Conservation (phyloP, 345 rosid species). For the Brassica rapa region DNA sequence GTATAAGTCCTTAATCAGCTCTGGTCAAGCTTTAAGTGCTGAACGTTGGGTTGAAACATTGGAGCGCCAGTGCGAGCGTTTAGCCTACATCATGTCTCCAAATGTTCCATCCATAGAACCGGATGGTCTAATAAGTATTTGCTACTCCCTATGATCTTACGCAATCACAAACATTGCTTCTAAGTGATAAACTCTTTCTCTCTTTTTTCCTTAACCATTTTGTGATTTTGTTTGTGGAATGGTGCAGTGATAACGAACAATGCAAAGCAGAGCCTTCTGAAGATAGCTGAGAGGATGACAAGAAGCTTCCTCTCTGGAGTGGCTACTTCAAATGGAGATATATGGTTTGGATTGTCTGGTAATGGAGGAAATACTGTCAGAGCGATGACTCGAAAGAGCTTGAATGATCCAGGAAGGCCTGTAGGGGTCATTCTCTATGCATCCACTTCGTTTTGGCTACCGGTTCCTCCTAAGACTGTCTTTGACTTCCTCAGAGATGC, state of each 20-base stretch:
- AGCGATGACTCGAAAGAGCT: slow-evolving; percentile 76
- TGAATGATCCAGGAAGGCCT: slow-evolving; percentile 86
- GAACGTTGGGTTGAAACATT: slow-evolving; percentile 87
- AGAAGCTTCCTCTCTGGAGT: slow-evolving; percentile 77
- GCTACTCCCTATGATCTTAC: slow-evolving; percentile 15
- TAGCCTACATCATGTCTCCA: slow-evolving; percentile 67
- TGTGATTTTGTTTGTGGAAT: slow-evolving; percentile 12
- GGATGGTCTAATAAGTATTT: slow-evolving; percentile 48
- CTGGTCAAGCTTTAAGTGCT: slow-evolving; percentile 84
- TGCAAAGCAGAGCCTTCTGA: slow-evolving; percentile 74
- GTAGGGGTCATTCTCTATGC: slow-evolving; percentile 79
- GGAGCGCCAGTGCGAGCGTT: slow-evolving; percentile 77
- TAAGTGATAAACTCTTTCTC: slow-evolving; percentile 32
- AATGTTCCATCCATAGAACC: slow-evolving; percentile 55
- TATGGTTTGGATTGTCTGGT: slow-evolving; percentile 68
- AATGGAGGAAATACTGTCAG: slow-evolving; percentile 71
- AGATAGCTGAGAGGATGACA: slow-evolving; percentile 77
- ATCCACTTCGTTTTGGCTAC: slow-evolving; percentile 93
- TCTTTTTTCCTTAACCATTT: slow-evolving; percentile 2
- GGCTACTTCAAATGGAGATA: slow-evolving; percentile 64
- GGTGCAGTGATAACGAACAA: slow-evolving; percentile 60
- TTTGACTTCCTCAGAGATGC: slow-evolving; percentile 88
- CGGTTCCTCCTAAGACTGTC: slow-evolving; percentile 60
- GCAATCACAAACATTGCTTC: slow-evolving; percentile 31
- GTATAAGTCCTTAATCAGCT: slow-evolving; percentile 59